Percentiles rank a stretch among this genome's conserved stretches.
Conservation (phyloP, 306 rosid species). For the Canavalia gladiata region DNA sequence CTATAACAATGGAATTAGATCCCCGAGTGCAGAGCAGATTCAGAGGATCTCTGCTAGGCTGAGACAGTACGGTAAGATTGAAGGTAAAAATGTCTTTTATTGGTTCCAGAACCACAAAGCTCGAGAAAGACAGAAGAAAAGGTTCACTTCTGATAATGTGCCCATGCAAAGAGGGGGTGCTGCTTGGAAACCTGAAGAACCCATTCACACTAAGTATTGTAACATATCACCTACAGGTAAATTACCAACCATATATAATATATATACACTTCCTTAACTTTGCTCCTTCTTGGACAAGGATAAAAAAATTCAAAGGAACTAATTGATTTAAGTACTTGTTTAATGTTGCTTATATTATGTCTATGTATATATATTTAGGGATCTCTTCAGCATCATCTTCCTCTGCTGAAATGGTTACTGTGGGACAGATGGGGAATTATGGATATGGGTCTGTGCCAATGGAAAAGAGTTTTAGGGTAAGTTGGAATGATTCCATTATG, state of each 20-base stretch:
- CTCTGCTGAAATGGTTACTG: slow-evolving; percentile 62
- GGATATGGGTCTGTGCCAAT: slow-evolving; percentile 78
- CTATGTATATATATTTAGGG: slow-evolving; percentile 44
- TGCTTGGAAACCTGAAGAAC: slow-evolving; percentile 64
- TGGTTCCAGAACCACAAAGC: slow-evolving; percentile 99
- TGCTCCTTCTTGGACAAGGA: neutral
- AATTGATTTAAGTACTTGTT: neutral
- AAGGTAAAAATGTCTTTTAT: slow-evolving; percentile 92
- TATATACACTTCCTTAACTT: neutral
- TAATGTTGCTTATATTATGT: neutral
- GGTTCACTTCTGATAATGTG: slow-evolving; percentile 60
- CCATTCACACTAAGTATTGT: slow-evolving; percentile 59
- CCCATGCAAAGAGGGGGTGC: slow-evolving; percentile 53
- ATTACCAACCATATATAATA: neutral
- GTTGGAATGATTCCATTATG: slow-evolving; percentile 39
- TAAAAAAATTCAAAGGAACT: neutral
- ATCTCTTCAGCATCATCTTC: slow-evolving; percentile 66
- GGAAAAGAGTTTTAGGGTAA: slow-evolving; percentile 92
- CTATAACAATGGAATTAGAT: slow-evolving; percentile 91
- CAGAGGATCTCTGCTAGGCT: slow-evolving; percentile 94
- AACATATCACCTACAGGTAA: slow-evolving; percentile 63
- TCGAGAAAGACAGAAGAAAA: slow-evolving; percentile 96
- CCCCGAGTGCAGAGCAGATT: slow-evolving; percentile 96
- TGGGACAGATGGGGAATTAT: slow-evolving; percentile 75
- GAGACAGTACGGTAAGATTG: slow-evolving; percentile 95